Conservation (phyloP, 2,329 filamentous ascomycete genomes). For the Fulvia fulva region DNA sequence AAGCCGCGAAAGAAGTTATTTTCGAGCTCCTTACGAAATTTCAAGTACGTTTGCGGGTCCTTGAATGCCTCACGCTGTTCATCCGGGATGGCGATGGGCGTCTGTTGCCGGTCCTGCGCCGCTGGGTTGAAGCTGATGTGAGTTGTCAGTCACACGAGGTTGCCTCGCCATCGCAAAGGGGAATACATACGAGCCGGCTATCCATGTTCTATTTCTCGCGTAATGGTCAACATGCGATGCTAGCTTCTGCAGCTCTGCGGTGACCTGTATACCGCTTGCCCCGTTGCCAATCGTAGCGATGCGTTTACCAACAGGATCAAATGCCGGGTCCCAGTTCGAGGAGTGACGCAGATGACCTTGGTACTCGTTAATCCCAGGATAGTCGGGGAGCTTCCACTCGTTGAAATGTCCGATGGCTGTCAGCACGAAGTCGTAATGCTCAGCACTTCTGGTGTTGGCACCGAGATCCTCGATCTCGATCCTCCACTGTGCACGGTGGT, state of each 20-base stretch:
- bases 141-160: not conserved
- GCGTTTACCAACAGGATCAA: slow-evolving; percentile 35
- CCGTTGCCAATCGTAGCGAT: slow-evolving; percentile 44
- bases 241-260: slow-evolving; percentile 48
- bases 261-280: slow-evolving; percentile 39
- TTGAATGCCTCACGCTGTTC: slow-evolving; percentile 56
- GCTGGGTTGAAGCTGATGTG: slow-evolving; percentile 48
- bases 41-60: slow-evolving; percentile 58
- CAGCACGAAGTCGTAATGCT: slow-evolving; percentile 58
- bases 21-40: slow-evolving; percentile 41
- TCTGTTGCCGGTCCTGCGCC: slow-evolving; percentile 48
- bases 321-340: slow-evolving; percentile 34
- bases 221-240: slow-evolving; percentile 58
- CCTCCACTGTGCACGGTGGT: slow-evolving; percentile 52
- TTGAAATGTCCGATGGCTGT: slow-evolving; percentile 65
- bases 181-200: slow-evolving; percentile 49
- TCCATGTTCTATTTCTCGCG: slow-evolving; percentile 62
- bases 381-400: slow-evolving; percentile 59
- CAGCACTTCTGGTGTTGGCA: slow-evolving; percentile 20
- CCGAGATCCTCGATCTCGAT: slow-evolving; percentile 48
- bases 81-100: slow-evolving; percentile 52
- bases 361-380: slow-evolving; percentile 43
- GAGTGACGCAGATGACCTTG: slow-evolving; percentile 39
- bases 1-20: slow-evolving; percentile 58
- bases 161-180: not conserved